A percentile compares a stretch with the other conserved stretches of the same genome.
phyloP scores from a whole-genome alignment of 176 grass and related monocot genomes.

The maize (Zea mays) region DNA sequence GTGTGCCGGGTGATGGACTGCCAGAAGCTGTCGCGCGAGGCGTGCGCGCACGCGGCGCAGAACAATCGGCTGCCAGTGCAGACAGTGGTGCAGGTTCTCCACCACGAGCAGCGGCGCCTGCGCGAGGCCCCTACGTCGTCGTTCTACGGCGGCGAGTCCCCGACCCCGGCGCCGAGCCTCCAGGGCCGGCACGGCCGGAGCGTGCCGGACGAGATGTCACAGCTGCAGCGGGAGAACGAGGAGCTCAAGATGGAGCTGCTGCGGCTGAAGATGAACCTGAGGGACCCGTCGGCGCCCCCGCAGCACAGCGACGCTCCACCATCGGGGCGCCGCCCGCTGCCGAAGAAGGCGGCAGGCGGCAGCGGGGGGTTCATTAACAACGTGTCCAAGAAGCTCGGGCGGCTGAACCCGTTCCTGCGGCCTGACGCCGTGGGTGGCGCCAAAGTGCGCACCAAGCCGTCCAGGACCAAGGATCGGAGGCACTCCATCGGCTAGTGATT shows the following conservation, averaged over 20 bases:
- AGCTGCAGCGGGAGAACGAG: constrained; percentile 85
- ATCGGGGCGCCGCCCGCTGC: constrained; percentile 45
- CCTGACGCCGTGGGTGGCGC: constrained; percentile 38
- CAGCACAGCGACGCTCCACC: constrained; percentile 20
- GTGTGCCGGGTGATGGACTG: constrained; percentile 76
- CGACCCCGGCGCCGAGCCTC: constrained; percentile 40
- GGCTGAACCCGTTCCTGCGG: constrained; percentile 65
- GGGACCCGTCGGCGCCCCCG: constrained; percentile 32
- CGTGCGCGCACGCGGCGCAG: constrained; percentile 94
- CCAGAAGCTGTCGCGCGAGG: constrained; percentile 82
- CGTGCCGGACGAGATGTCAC: constrained; percentile 57
- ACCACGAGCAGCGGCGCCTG: constrained; percentile 83
- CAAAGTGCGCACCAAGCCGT: constrained; percentile 45
- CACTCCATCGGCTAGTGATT: constrained; percentile 45
- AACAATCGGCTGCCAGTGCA: constrained; percentile 81
- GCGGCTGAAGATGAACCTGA: constrained; percentile 60
- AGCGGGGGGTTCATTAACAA: constrained; percentile 56
- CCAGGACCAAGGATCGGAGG: constrained; percentile 75
- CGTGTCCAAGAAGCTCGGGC: constrained; percentile 79
- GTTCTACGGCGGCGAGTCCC: constrained; percentile 49
- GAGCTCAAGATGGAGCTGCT: constrained; percentile 74
- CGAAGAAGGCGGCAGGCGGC: constrained; percentile 47
- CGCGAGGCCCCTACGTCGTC: constrained; percentile 30
- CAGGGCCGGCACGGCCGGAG: constrained; percentile 26
- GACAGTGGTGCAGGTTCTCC: constrained; percentile 84